Conservation (phyloP, 2,329 filamentous ascomycete species). For the Emericellopsis cladophorae region DNA sequence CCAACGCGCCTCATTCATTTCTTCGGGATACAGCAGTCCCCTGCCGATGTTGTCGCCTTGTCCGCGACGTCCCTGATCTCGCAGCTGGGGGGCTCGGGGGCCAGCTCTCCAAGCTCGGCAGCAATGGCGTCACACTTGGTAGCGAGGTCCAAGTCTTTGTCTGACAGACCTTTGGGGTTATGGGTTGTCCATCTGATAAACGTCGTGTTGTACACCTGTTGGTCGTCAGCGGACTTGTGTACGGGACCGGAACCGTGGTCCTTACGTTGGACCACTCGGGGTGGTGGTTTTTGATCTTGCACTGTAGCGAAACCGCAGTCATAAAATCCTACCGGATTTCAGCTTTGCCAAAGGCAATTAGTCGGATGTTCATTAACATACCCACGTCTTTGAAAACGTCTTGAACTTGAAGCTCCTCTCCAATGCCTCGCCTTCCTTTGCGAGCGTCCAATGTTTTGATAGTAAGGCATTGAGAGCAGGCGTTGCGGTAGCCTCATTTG, state of each 20-base stretch:
- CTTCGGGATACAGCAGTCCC: constrained; percentile 42
- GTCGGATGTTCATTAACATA: constrained; percentile 15
- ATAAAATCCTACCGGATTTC: constrained; percentile 52
- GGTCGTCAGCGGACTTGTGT: no score
- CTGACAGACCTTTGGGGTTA: constrained; percentile 49
- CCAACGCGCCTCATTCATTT: constrained; percentile 10
- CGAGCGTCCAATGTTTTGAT: constrained; percentile 34
- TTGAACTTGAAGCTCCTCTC: constrained; percentile 52
- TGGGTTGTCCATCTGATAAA: constrained; percentile 67
- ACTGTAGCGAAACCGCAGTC: constrained; percentile 57
- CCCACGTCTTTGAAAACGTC: constrained; percentile 54
- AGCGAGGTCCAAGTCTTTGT: constrained; percentile 51
- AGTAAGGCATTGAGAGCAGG: constrained; percentile 26
- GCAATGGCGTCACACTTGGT: constrained; percentile 48
- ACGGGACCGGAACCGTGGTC: constrained; percentile 1
- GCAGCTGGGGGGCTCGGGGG: constrained; percentile 18
- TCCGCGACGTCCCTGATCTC: constrained; percentile 31
- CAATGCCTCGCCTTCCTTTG: constrained; percentile 36
- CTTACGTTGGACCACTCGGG: constrained; percentile 65
- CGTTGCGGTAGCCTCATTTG: constrained; percentile 24
- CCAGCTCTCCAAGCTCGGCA: constrained; percentile 40
- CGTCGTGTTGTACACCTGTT: constrained; percentile 55
- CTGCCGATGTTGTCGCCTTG: constrained; percentile 28
- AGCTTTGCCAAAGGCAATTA: not conserved
- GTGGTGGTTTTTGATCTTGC: constrained; percentile 57